Conservation (phyloP, 179 eudicot genomes). For the Vitellaria paradoxa region DNA sequence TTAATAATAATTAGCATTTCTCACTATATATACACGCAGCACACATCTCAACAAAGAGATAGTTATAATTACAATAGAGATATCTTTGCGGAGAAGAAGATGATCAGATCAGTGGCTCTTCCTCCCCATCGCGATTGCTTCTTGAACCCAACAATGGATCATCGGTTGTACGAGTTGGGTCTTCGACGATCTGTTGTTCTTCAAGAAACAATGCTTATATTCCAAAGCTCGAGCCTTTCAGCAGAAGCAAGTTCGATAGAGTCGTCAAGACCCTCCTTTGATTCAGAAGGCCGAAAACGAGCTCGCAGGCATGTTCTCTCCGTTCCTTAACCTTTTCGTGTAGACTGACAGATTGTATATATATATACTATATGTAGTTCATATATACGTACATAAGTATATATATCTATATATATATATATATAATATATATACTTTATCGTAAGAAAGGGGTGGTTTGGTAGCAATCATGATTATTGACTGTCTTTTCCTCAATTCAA, state of each 20-base stretch:
- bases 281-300: constrained; percentile 65
- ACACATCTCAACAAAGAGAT: too few relatives aligned
- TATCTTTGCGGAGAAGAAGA: background rate
- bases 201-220: constrained; percentile 31
- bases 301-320: constrained; percentile 51
- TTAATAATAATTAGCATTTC: background rate
- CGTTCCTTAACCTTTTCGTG: background rate
- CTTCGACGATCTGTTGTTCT: constrained; percentile 28
- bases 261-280: constrained; percentile 60
- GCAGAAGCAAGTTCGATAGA: constrained; percentile 64
- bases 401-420: too few relatives aligned
- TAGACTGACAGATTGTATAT: background rate
- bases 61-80: too few relatives aligned
- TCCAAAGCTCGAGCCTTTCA: constrained; percentile 79
- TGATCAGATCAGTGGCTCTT: constrained; percentile 24
- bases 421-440: too few relatives aligned
- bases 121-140: background rate
- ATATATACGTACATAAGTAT: too few relatives aligned
- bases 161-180: constrained; percentile 3
- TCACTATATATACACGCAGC: too few relatives aligned
- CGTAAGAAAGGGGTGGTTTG: too few relatives aligned
- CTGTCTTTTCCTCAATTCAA: too few relatives aligned
- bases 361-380: too few relatives aligned
- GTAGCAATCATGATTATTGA: too few relatives aligned
- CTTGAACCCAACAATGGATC: too few relatives aligned